Evolutionary conservation across 352 stramenopile species (phyloP), one percentile per base, ranked within the genome.

Genomic region (Pythium dissimile): DNA sequence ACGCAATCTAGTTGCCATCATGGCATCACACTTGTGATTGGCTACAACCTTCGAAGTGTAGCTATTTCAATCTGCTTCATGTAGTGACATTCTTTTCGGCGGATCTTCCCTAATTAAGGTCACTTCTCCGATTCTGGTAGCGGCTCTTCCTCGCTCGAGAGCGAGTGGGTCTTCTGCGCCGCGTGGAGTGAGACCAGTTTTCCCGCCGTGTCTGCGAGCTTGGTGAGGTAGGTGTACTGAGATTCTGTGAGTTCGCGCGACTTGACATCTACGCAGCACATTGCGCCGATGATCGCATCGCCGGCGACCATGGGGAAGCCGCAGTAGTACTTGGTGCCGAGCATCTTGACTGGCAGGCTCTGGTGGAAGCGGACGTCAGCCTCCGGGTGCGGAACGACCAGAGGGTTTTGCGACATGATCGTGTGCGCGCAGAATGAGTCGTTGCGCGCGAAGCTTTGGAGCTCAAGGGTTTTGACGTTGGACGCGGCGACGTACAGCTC

Each of bases 291-390:
- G 44, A 84, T 61, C 9, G 65, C 54, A 49, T 84, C 64, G 1
- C 65, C 54, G 2, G 69, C 62, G 5, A 84, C 23, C 20, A 92
- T 46, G 13, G 82, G 82, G 39, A 89, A 89, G 7, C 82, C 82
- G 64, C 77, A 89, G 76, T 92, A 89, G 62, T 88, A 92, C 54
- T 75, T 80, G 28, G 75, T 68, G 12, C 66, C 64, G 28, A 81
- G 69, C 48, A 54, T 58, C 30, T 30, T 54, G 60, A 62, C 64
- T 1, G 68, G 62, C 5, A 46, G 18, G 12, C 52, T 57, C 32
- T 79, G 62, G 49, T 75, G 67, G 26, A 92, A 92, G n/a, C 81
- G 81, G 51, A 89, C 74, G 62, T 92, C 81, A 0, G 78, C 66
- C 30, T 84, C 72, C 0, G 72, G 64, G 43, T 88, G 73, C 7